Conservation (phyloP, 2,329 filamentous ascomycete genomes). For the Fusarium sterilihyphosum region DNA sequence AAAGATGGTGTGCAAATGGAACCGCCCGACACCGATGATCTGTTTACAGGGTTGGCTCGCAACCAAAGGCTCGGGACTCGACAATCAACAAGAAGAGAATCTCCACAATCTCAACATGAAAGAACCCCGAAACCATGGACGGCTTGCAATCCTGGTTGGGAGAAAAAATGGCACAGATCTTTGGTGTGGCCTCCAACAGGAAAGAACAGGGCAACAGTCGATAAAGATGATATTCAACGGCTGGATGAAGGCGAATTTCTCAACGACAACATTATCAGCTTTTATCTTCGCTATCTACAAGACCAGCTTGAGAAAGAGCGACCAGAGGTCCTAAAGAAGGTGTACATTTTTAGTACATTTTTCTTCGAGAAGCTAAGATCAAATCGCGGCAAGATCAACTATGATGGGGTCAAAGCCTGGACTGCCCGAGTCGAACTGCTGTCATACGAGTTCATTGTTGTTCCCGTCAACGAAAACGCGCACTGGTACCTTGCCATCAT, state of each 20-base stretch:
- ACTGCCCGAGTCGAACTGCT: slow-evolving; percentile 88
- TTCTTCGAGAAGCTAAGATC: slow-evolving; percentile 85
- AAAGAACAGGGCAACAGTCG: slow-evolving; percentile 71
- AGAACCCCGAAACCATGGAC: slow-evolving; percentile 58
- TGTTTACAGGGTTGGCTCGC: slow-evolving; percentile 4
- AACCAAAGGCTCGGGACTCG: slow-evolving; percentile 34
- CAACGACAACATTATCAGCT: slow-evolving; percentile 92
- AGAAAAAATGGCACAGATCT: slow-evolving; percentile 63
- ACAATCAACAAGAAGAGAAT: slow-evolving; percentile 38
- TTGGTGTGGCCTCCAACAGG: slow-evolving; percentile 70
- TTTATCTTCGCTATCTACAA: slow-evolving; percentile 83
- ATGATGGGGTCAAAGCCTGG: slow-evolving; percentile 87
- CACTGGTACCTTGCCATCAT: slow-evolving; percentile 98
- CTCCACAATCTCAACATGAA: slow-evolving; percentile 19
- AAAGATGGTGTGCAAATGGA: not conserved
- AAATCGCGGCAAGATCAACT: slow-evolving; percentile 74
- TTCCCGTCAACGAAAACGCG: slow-evolving; percentile 86
- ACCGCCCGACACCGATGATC: not conserved
- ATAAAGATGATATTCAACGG: slow-evolving; percentile 76
- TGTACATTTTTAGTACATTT: slow-evolving; percentile 93
- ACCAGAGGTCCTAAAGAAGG: slow-evolving; percentile 67
- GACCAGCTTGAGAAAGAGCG: slow-evolving; percentile 64
- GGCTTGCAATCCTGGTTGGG: slow-evolving; percentile 60
- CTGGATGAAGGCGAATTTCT: slow-evolving; percentile 87
- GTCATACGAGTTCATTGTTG: slow-evolving; percentile 85